phyloP scores from a whole-genome alignment of 805 yeast genomes.

The Saturnispora galanensis region DNA sequence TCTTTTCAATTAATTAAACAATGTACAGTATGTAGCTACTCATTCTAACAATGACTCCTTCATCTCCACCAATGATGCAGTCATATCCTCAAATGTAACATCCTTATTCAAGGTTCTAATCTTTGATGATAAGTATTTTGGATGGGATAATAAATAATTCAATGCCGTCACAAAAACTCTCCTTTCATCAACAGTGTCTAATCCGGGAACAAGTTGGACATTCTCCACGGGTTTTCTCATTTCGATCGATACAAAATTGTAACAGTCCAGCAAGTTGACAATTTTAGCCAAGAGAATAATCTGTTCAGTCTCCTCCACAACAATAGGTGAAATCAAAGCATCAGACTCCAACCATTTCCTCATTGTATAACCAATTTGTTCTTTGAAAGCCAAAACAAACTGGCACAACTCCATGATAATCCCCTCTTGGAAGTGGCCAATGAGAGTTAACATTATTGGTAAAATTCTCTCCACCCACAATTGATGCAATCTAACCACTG shows the following conservation, averaged over 20 bases:
- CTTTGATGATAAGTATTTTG: slow-evolving; percentile 68
- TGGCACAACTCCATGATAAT: slow-evolving; percentile 55
- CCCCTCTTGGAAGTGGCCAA: slow-evolving; percentile 54
- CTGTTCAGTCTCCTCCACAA: slow-evolving; percentile 58
- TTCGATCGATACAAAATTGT: slow-evolving; percentile 30
- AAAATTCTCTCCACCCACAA: slow-evolving; percentile 84
- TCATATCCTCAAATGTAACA: slow-evolving; percentile 36
- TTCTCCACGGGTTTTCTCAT: slow-evolving; percentile 13
- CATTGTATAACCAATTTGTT: slow-evolving; percentile 56
- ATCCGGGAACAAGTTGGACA: slow-evolving; percentile 39
- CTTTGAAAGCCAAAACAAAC: slow-evolving; percentile 51
- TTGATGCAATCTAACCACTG: slow-evolving; percentile 37
- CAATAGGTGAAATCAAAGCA: slow-evolving; percentile 40
- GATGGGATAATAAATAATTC: slow-evolving; percentile 73
- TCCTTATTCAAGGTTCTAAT: slow-evolving; percentile 53
- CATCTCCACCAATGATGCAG: slow-evolving; percentile 43
- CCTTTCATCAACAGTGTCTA: slow-evolving; percentile 50
- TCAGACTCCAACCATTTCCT: slow-evolving; percentile 50
- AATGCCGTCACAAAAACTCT: slow-evolving; percentile 51
- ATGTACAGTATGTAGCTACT: background rate
- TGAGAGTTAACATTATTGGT: slow-evolving; percentile 50
- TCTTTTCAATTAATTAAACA: no score
- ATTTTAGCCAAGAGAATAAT: slow-evolving; percentile 54
- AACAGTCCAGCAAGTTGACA: slow-evolving; percentile 43
- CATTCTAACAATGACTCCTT: slow-evolving; percentile 32